Base-by-base conservation (phyloP, 345 rosid species). In the Salix brachista region DNA sequence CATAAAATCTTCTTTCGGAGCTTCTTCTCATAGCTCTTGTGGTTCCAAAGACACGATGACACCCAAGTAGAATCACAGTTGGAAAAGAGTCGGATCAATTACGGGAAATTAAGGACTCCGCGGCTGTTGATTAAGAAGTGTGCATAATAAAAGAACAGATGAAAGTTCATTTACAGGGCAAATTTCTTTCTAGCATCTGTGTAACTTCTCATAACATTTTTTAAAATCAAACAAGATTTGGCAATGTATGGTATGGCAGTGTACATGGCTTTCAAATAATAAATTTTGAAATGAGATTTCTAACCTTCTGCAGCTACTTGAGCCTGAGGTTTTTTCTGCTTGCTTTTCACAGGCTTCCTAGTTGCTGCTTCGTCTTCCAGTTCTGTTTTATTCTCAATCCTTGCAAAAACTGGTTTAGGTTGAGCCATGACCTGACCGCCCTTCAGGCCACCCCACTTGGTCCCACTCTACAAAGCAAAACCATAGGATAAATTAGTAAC, bases 391-490 rank as follows among this genome's bases (percentile, higher is more conserved):
- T 50, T 81, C 74, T 92, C 97, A 65, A 95, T 91, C 80, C 96
- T 89, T 32, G 88, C 93, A 78, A 91, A 95, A 37, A 95, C 87
- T 1, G 99, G 97, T 72, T 84, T 86, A 5, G 97, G 92, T 80
- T 89, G 90, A 69, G 91, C 93, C 99, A 93, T 90, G 34, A 91
- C 92, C 88, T 87, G 90, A 48, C 93, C 97, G 0, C 90, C 88
- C 80, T 88, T 95, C 58, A 95, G 86, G 70, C 92, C 94, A 69
- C 97, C 99, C 99, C 99, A 95, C 79, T 84, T 88, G 9, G 99
- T 89, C 36, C 88, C 93, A 64, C 76, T 75, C 97, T 92, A 81
- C 76, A 86, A 18, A 41, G 34, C 30, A 32, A 70, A 75, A 76
- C 61, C 60, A 52, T 10, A 65, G 66, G 23, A 17, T 13, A 48